phyloP scores from a whole-genome alignment of 208 protist genomes.

The Acanthamoeba sp. region DNA sequence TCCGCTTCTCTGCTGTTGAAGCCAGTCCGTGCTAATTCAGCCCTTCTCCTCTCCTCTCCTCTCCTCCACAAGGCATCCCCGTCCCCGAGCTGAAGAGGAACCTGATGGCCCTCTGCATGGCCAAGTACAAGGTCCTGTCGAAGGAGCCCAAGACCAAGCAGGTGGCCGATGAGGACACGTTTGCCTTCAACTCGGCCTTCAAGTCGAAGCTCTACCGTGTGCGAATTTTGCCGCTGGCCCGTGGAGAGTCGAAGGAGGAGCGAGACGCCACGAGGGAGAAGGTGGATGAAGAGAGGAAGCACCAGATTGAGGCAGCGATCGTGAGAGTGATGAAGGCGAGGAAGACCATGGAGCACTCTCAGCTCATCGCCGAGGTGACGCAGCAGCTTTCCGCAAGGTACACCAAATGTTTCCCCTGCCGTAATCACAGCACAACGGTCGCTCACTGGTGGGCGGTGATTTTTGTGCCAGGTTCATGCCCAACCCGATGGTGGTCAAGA shows the following conservation, averaged over 20 bases:
- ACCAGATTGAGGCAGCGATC: conserved; percentile 92
- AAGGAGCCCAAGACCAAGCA: conserved; percentile 78
- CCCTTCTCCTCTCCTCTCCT: background rate
- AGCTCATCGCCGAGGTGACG: conserved; percentile 89
- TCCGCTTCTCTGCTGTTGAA: no score
- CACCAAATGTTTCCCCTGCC: no score
- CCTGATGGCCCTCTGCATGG: conserved; percentile 82
- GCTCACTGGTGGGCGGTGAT: conserved; percentile 74
- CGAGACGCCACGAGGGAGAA: conserved; percentile 86
- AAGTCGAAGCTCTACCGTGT: conserved; percentile 82
- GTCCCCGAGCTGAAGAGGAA: conserved; percentile 86
- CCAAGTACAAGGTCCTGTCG: conserved; percentile 82
- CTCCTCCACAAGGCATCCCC: conserved; percentile 78
- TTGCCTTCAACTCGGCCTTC: conserved; percentile 88
- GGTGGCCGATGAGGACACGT: conserved; percentile 85
- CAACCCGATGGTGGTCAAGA: conserved; percentile 91
- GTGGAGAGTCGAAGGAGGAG: conserved; percentile 87
- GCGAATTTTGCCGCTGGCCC: conserved; percentile 81
- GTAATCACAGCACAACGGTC: no score
- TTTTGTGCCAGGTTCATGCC: conserved; percentile 84
- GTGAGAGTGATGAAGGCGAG: conserved; percentile 93
- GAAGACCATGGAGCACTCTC: conserved; percentile 88
- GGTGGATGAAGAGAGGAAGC: conserved; percentile 92
- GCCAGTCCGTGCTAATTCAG: background rate
- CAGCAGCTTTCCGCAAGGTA: conserved; percentile 87